These are phyloP conservation scores for Tetratostichococcus sp. DNA, from an alignment of 139 green algal genomes.

Conservation along the genomic window DNA sequence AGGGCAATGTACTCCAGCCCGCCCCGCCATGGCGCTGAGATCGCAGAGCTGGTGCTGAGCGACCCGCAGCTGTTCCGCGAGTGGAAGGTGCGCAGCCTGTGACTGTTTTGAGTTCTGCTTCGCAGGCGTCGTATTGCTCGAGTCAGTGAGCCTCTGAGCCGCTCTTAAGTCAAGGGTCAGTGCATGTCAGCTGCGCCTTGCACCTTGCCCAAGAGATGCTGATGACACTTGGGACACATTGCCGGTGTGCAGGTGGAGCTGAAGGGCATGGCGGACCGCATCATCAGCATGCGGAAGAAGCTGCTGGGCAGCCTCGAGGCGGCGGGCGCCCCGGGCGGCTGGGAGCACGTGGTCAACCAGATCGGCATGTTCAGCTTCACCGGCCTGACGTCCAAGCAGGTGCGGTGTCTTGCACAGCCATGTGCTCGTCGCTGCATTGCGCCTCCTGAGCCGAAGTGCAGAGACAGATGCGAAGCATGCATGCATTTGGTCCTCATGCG, in stretches of 20 bases:
- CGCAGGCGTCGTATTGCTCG: too few relatives aligned
- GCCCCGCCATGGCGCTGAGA: conserved; percentile 68
- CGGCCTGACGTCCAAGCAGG: conserved; percentile 31
- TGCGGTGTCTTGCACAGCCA: background rate
- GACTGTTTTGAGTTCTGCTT: too few relatives aligned
- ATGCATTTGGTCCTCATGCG: too few relatives aligned
- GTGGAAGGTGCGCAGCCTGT: conserved; percentile 50
- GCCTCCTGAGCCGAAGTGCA: too few relatives aligned
- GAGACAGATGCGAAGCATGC: too few relatives aligned
- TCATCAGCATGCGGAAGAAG: conserved; percentile 79
- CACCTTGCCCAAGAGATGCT: too few relatives aligned
- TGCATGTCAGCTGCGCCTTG: too few relatives aligned
- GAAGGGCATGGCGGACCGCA: conserved; percentile 83
- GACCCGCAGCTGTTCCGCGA: conserved; percentile 64
- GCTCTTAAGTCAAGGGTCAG: too few relatives aligned
- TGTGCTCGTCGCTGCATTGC: background rate
- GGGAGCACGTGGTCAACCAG: conserved; percentile 80
- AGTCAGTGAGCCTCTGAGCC: too few relatives aligned
- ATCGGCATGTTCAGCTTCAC: conserved; percentile 89
- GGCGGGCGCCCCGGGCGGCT: conserved; percentile 45
- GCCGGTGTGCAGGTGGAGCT: conserved; percentile 48
- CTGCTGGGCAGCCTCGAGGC: conserved; percentile 62
- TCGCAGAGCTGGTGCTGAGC: conserved; percentile 70
- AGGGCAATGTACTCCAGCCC: conserved; percentile 79
- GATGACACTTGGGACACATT: too few relatives aligned